Evolutionary conservation across 306 rosid species (phyloP), one percentile per base, ranked within the genome.

Genomic region (Casuarina cunninghamiana): DNA sequence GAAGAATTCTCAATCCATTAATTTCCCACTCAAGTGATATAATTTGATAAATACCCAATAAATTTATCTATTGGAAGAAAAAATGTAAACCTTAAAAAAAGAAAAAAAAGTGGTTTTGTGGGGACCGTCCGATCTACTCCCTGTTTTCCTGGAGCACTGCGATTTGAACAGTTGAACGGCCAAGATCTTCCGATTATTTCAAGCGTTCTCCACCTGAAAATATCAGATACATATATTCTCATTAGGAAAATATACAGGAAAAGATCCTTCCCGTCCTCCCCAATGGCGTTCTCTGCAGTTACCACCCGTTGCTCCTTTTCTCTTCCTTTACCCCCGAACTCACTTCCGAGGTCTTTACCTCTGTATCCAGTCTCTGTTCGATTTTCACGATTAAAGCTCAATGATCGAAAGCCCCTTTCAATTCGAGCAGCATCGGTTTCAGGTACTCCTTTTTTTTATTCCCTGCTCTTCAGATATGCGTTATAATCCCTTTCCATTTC

Each of bases 261-360:
- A 65, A 41, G 42, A 13, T 45, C 37, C 16, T 68, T 74, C 48
- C 21, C 10, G 41, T 35, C 51, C 38, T 55, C 80, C 51, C 5
- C 84, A 3, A 94, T 91, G 93, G 98, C 96, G 72, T 87, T 89
- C 89, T 89, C 94, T 81, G 89, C 88, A 67, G 69, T 76, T 48
- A 3, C 87, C 1, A 19, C 74, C 75, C 78, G 67, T 69, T 79
- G 70, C 73, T 84, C 94, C 43, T 84, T 79, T 35, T 48, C 85
- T 61, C 83, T 91, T 63, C 93, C 83, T 21, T 61, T 83, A 42
- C 93, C 89, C 2, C 61, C 43, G 42, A 71, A 50, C 60, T 69
- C 75, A 41, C 53, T 81, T 11, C 13, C 77, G 19, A 76, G 60
- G 49, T 76, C 83, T 32, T 15, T 72, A 61, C 80, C 84, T 43